phyloP scores from a whole-genome alignment of 768 basidiomycete species.

The Leccinum disarticulatum region DNA sequence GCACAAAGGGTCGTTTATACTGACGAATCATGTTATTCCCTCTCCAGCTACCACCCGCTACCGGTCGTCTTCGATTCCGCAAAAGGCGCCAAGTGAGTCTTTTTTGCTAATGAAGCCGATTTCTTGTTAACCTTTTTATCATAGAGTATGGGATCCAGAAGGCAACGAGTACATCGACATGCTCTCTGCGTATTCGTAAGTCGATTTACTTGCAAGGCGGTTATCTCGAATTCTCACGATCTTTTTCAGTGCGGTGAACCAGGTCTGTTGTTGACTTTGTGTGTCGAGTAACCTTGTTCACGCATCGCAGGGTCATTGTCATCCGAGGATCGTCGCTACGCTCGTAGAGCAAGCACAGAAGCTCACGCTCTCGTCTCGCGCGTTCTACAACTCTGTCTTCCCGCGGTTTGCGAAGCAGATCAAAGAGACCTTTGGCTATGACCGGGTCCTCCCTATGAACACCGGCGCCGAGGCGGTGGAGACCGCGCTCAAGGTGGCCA shows the following conservation, averaged over 20 bases:
- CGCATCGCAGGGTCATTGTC: conserved; percentile 74
- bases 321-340: conserved; percentile 81
- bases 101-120: conserved; percentile 34
- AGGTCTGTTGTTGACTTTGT: conserved; percentile 47
- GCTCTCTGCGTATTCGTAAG: conserved; percentile 93
- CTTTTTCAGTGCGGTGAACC: conserved; percentile 73
- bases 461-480: conserved; percentile 99
- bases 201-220: conserved; percentile 31
- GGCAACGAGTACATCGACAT: conserved; percentile 97
- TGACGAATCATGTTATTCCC: conserved; percentile 39
- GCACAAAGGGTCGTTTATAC: conserved; percentile 7
- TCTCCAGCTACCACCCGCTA: conserved; percentile 87
- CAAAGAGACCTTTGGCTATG: conserved; percentile 83
- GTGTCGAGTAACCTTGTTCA: no score
- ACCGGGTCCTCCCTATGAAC: conserved; percentile 98
- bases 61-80: conserved; percentile 93
- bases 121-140: conserved; percentile 1
- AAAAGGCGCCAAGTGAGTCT: conserved; percentile 81
- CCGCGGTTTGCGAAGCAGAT: conserved; percentile 87
- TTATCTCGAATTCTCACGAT: conserved; percentile 7
- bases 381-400: conserved; percentile 93
- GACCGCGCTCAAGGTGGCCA: conserved; percentile 90
- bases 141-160: conserved; percentile 89
- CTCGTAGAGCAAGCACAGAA: conserved; percentile 83
- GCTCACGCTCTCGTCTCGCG: conserved; percentile 91